A percentile compares a stretch with the other conserved stretches of the same genome.
phyloP scores from a whole-genome alignment of 768 basidiomycete genomes.

The Tulasnella sp. region DNA sequence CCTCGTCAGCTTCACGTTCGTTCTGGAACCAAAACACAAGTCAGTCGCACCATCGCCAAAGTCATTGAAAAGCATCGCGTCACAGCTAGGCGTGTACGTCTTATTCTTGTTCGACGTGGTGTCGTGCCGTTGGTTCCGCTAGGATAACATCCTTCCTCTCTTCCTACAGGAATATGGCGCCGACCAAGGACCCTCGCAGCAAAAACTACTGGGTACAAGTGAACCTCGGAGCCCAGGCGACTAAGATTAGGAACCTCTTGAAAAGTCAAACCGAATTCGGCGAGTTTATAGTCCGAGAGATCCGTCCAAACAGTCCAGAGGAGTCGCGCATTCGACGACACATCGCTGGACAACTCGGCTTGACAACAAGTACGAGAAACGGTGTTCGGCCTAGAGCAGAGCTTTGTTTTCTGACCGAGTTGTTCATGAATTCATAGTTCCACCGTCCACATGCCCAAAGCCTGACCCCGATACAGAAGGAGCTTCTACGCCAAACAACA shows the following conservation, averaged over 20 bases:
- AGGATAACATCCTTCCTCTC: not conserved
- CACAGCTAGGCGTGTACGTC: too few relatives aligned
- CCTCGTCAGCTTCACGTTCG: too few relatives aligned
- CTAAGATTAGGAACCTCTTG: not conserved
- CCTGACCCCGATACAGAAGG: too few relatives aligned
- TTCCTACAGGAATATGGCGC: not conserved
- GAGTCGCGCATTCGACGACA: not conserved
- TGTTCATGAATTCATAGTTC: not conserved
- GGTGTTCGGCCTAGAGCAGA: not conserved
- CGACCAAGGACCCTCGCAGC: not conserved
- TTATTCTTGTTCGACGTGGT: not conserved
- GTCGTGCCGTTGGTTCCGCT: not conserved
- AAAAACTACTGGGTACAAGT: not conserved
- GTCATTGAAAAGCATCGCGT: too few relatives aligned
- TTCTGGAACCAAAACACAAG: too few relatives aligned
- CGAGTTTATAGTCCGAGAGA: not conserved
- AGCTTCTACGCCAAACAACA: too few relatives aligned
- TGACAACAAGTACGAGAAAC: not conserved
- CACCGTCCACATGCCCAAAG: too few relatives aligned
- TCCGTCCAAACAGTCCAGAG: not conserved
- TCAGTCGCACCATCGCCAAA: too few relatives aligned
- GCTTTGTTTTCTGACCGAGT: not conserved
- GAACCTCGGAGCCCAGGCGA: not conserved
- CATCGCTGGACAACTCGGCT: not conserved
- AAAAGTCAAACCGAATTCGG: not conserved